Conservation (phyloP, 2,329 filamentous ascomycete genomes). For the Paracoccidioides lutzii region DNA sequence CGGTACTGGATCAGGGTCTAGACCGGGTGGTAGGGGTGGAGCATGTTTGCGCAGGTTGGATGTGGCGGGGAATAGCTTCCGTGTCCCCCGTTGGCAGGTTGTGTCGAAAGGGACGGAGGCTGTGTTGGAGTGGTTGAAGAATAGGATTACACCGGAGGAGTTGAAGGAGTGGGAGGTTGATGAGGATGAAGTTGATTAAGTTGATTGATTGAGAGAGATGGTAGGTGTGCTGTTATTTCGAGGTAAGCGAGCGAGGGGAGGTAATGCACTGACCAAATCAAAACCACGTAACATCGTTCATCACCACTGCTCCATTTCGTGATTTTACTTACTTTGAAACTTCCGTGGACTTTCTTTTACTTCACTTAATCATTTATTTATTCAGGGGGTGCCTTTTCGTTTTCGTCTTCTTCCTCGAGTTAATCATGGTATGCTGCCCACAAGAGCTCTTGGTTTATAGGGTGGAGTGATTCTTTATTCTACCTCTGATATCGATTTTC, state of each 20-base stretch:
- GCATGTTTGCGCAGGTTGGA: slow-evolving; percentile 53
- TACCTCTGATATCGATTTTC: not conserved
- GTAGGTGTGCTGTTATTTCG: not conserved
- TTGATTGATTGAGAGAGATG: not conserved
- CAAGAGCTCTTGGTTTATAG: not conserved
- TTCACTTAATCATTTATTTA: not conserved
- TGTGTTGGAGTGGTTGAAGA: slow-evolving; percentile 66
- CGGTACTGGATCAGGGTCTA: slow-evolving; percentile 17
- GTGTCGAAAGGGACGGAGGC: slow-evolving; percentile 80
- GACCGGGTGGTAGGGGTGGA: not conserved
- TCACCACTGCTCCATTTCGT: not conserved
- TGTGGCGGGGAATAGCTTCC: slow-evolving; percentile 73
- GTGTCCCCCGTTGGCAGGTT: slow-evolving; percentile 72
- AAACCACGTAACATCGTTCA: not conserved
- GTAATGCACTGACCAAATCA: too few species aligned
- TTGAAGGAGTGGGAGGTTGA: slow-evolving; percentile 26
- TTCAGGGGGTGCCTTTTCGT: too few species aligned
- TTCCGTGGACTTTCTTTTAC: not conserved
- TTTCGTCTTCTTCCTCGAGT: not conserved
- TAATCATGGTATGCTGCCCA: not conserved
- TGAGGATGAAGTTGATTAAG: slow-evolving; percentile 1
- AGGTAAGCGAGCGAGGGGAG: not conserved
- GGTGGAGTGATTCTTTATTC: not conserved
- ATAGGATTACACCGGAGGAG: slow-evolving; percentile 50
- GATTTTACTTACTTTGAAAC: too few species aligned